Evolutionary conservation across 208 protist genomes (phyloP).

Genomic region (Leishmania guyanensis): DNA sequence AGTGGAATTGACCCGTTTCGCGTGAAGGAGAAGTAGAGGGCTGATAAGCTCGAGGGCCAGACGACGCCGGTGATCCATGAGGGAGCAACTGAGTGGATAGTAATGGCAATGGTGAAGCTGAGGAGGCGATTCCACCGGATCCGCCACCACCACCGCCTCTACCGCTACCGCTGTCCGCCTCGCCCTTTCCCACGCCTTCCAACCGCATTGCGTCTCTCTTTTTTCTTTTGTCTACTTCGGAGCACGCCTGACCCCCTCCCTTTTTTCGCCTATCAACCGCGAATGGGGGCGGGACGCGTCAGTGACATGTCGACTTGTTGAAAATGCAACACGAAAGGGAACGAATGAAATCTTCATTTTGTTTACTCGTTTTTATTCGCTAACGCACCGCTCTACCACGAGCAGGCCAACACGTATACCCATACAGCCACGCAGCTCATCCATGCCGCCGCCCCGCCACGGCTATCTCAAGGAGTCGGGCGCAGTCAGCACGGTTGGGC

Average conservation of each 20-base stretch:
- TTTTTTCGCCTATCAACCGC: not conserved
- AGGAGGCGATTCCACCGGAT: not conserved
- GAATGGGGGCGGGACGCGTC: not conserved
- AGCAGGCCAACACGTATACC: too few species aligned
- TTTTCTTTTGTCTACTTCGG: not conserved
- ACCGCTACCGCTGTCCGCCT: not conserved
- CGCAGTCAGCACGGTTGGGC: too few species aligned
- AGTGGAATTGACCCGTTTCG: not conserved
- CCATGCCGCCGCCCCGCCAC: too few species aligned
- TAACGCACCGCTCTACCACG: too few species aligned
- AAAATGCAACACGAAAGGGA: not conserved
- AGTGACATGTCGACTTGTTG: not conserved
- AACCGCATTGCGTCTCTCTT: too few species aligned
- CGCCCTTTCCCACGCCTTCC: not conserved
- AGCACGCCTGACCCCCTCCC: not conserved
- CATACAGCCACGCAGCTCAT: too few species aligned
- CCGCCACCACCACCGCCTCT: not conserved
- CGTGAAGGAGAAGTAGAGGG: not conserved
- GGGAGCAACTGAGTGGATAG: not conserved
- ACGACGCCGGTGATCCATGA: not conserved
- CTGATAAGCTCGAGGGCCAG: not conserved
- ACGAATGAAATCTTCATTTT: too few species aligned
- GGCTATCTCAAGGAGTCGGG: too few species aligned
- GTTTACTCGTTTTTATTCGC: too few species aligned
- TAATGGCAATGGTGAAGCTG: not conserved